Base-by-base conservation (phyloP, 177 flowering plant genomes). In the Telopea speciosissima region DNA sequence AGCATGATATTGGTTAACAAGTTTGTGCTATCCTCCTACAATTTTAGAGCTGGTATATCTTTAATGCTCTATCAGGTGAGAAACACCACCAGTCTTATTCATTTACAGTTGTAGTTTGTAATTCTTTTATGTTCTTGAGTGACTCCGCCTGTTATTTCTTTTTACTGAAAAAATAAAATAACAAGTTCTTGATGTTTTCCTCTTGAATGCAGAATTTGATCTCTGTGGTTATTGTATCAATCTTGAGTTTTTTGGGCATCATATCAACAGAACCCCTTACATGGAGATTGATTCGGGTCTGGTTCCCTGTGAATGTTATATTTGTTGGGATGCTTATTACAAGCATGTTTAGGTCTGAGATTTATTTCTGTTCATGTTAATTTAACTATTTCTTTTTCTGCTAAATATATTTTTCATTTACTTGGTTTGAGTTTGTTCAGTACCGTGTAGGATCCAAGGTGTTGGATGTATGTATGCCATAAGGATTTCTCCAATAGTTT, bases 1-100 rank as follows among this genome's bases (percentile, higher is more conserved):
- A 85, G 99, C 82, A 96, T 96, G 99, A 96, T 96, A 79, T 79
- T 96, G 77, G 88, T 96, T 21, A 96, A 96, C 88, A 96, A 96
- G 82, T 84, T 84, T 67, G 97, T 96, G 69, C 94, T 93, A 63
- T 93, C 99, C 75, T 82, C 93, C 82, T 96, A 93, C 78, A 79
- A 86, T 81, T 96, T 96, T 72, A 89, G 85, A 84, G 99, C 99
- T 64, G 99, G 97, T 60, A 96, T 96, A 80, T 96, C 89, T 49
- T 84, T 96, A 87, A 96, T 96, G 99, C 74, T 93, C 24, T 96
- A 93, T 83, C 99, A 96, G 96, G 99, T 93, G 74, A 69, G 40
- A 73, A 69, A 59, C 58, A 65, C 14, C 65, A 64, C 24, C 36
- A 54, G 22, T 22, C 64, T 36, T 44, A 61, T 65, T 49, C 54